Base-by-base conservation (phyloP, 306 rosid genomes). In the Castanopsis chinensis region DNA sequence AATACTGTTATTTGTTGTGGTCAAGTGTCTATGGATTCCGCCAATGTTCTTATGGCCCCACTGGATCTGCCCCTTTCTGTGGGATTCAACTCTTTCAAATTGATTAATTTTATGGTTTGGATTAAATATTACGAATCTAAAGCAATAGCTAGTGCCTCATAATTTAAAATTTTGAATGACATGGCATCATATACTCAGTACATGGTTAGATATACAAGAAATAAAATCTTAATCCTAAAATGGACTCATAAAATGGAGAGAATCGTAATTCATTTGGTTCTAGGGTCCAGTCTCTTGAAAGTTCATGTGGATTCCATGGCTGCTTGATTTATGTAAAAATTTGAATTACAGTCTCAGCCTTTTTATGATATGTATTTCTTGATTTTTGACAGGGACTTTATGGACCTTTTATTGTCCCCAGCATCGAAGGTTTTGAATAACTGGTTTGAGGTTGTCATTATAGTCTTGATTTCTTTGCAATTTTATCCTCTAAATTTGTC, bases 391-490 rank as follows among this genome's bases (percentile, higher is more conserved):
- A 95, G 99, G 79, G 88, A 89, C 73, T 93, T 95, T 80, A 82
- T 90, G 96, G 99, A 95, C 79, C 94, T 95, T 79, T 79, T 95
- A 75, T 69, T 95, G 73, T 90, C 98, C 79, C 98, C 98, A 12
- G 92, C 98, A 53, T 93, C 97, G 35, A 91, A 95, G 83, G 96
- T 90, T 85, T 85, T 95, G 87, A 95, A 95, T 80, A 95, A 90
- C 78, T 91, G 98, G 99, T 95, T 95, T 82, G 96, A 93, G 97
- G 99, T 94, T 82, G 85, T 80, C 64, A 35, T 71, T 76, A 23
- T 73, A 23, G 20, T 58, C 73, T 80, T 83, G 27, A 21, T 68
- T 52, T 25, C 10, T 68, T 58, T 83, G 60, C 25, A 49, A 41
- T 81, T 70, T 82, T 37, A 30, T 23, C 43, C 79, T 73, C 68